Conservation (phyloP, 2,329 filamentous ascomycete species). For the Alternaria arborescens region DNA sequence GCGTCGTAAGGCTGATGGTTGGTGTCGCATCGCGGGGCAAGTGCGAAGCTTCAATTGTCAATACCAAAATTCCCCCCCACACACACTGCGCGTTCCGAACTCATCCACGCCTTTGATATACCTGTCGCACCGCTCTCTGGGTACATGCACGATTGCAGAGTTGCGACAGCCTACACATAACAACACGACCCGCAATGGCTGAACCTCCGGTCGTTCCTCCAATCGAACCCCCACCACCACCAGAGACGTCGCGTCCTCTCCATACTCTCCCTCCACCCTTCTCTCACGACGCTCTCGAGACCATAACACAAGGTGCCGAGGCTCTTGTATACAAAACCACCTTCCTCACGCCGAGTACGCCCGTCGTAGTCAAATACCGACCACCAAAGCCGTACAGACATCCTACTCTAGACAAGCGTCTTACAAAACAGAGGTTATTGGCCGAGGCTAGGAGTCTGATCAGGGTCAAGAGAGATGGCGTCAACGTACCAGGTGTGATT, state of each 20-base stretch:
- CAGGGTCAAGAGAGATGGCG: conserved; percentile 79
- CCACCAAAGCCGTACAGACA: conserved; percentile 93
- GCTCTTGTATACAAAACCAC: conserved; percentile 89
- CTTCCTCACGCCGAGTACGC: conserved; percentile 73
- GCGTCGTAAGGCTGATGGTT: conserved; percentile 18
- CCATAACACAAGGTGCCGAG: conserved; percentile 94
- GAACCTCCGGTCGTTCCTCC: conserved; percentile 32
- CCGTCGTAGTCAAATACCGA: conserved; percentile 88
- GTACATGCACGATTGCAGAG: neutral
- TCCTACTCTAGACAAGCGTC: conserved; percentile 82
- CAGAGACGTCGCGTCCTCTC: conserved; percentile 31
- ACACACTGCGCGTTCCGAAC: neutral
- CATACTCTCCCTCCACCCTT: conserved; percentile 43
- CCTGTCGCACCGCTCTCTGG: neutral
- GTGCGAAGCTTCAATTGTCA: conserved; percentile 5
- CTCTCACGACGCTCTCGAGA: conserved; percentile 66
- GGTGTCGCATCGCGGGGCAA: conserved; percentile 23
- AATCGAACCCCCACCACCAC: conserved; percentile 28
- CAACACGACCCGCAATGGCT: conserved; percentile 24
- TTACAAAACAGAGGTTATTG: conserved; percentile 86
- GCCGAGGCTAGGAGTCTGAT: conserved; percentile 87
- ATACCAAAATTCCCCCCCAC: conserved; percentile 1
- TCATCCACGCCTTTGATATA: neutral
- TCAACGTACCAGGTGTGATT: conserved; percentile 83
- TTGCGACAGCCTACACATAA: neutral